These are phyloP conservation scores for Bremia lactucae DNA, from an alignment of 352 stramenopile species.

Conservation along the genomic window DNA sequence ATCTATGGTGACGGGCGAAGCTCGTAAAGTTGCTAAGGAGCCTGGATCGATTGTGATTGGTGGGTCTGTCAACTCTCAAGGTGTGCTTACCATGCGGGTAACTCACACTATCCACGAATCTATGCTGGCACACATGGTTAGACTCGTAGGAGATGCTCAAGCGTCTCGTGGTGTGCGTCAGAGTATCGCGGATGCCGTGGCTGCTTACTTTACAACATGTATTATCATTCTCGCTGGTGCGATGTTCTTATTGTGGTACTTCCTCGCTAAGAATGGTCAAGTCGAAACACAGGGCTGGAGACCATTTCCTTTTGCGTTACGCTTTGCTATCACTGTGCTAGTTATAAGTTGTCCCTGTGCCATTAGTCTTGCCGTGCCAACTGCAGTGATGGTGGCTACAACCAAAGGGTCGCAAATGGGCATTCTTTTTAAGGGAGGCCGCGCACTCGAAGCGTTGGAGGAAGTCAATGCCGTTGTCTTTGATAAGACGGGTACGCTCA, in stretches of 20 bases:
- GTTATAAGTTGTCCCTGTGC: slow-evolving; percentile 73
- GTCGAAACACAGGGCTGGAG: slow-evolving; percentile 43
- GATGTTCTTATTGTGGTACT: slow-evolving; percentile 72
- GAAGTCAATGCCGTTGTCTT: slow-evolving; percentile 67
- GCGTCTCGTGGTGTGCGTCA: slow-evolving; percentile 50
- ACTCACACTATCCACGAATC: slow-evolving; percentile 67
- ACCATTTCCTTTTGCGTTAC: slow-evolving; percentile 57
- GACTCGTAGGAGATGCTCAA: slow-evolving; percentile 64
- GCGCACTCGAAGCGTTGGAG: slow-evolving; percentile 56
- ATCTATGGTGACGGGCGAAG: slow-evolving; percentile 70
- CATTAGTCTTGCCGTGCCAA: slow-evolving; percentile 65
- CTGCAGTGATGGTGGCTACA: slow-evolving; percentile 68
- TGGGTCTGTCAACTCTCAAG: slow-evolving; percentile 59
- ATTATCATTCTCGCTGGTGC: slow-evolving; percentile 47
- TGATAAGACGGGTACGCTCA: slow-evolving; percentile 77
- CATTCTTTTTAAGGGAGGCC: slow-evolving; percentile 72
- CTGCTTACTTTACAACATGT: slow-evolving; percentile 65
- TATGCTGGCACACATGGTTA: slow-evolving; percentile 64
- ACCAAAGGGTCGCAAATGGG: slow-evolving; percentile 70
- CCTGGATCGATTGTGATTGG: slow-evolving; percentile 49
- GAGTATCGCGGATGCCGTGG: slow-evolving; percentile 50
- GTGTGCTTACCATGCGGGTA: slow-evolving; percentile 54
- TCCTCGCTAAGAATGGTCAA: slow-evolving; percentile 26
- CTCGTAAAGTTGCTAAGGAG: slow-evolving; percentile 55
- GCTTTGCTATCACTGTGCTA: slow-evolving; percentile 72